Percentiles rank a stretch among this genome's conserved stretches.
phyloP scores from a whole-genome alignment of 352 stramenopile genomes.

The Phytophthora hybrid region DNA sequence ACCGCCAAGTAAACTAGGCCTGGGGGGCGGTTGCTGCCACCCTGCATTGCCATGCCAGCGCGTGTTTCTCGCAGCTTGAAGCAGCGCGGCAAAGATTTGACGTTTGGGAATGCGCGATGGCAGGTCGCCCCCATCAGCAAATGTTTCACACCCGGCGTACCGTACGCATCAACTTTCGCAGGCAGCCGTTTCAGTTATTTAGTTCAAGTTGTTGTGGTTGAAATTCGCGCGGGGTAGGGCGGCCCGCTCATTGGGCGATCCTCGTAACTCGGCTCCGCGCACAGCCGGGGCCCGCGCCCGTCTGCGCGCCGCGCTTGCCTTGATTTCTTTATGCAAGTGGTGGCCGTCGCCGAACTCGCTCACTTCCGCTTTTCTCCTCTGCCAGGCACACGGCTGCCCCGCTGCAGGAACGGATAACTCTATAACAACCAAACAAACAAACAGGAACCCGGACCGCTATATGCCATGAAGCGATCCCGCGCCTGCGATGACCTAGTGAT shows the following conservation, averaged over 20 bases:
- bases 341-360: constrained; percentile 26
- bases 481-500: constrained; percentile 75
- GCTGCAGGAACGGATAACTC: constrained; percentile 1
- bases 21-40: neutral
- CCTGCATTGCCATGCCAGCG: constrained; percentile 4
- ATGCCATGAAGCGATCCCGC: constrained; percentile 72
- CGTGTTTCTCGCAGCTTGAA: constrained; percentile 42
- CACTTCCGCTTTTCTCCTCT: constrained; percentile 44
- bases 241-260: neutral
- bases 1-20: too few relatives aligned
- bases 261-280: neutral
- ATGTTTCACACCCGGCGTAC: neutral
- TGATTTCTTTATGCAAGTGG: constrained; percentile 25
- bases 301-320: constrained; percentile 20
- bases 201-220: constrained; percentile 49
- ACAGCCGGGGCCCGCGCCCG: constrained; percentile 9
- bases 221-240: constrained; percentile 33
- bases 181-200: constrained; percentile 29
- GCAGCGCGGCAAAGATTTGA: constrained; percentile 30
- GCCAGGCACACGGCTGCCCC: constrained; percentile 3
- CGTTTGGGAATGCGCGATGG: constrained; percentile 20
- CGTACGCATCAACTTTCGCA: constrained; percentile 26
- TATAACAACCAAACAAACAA: too few relatives aligned
- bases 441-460: neutral
- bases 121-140: neutral